These are phyloP conservation scores for Simmondsia chinensis DNA, from an alignment of 148 eudicot species.

Conservation along the genomic window DNA sequence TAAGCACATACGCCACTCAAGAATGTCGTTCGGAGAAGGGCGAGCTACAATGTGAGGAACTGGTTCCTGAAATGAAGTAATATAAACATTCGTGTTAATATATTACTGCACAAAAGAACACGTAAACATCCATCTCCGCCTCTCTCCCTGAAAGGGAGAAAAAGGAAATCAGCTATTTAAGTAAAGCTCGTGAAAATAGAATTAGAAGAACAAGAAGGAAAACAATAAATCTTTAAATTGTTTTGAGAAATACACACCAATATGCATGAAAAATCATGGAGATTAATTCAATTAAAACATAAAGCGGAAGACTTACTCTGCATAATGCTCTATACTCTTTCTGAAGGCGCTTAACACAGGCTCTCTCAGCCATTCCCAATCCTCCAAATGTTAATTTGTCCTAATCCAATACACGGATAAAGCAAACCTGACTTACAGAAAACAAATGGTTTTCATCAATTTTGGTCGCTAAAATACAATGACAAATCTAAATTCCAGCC, in stretches of 20 bases:
- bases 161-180: no score
- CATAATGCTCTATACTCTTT: constrained; percentile 72
- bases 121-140: no score
- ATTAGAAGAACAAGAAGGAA: no score
- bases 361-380: constrained; percentile 56
- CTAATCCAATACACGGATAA: no score
- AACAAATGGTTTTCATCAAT: no score
- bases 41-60: constrained; percentile 81
- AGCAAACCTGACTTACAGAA: no score
- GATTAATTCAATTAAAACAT: neutral
- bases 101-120: neutral
- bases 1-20: constrained; percentile 92
- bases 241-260: neutral
- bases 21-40: constrained; percentile 84
- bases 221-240: neutral
- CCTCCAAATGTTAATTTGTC: constrained; percentile 7
- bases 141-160: no score
- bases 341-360: constrained; percentile 75
- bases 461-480: no score
- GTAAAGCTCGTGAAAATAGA: no score
- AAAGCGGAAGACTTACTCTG: constrained; percentile 33
- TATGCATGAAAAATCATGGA: neutral
- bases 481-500: no score
- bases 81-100: neutral
- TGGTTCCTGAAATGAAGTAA: constrained; percentile 53